Conservation (phyloP, 1,139 yeast genomes). For the Kodamaea fungicola region DNA sequence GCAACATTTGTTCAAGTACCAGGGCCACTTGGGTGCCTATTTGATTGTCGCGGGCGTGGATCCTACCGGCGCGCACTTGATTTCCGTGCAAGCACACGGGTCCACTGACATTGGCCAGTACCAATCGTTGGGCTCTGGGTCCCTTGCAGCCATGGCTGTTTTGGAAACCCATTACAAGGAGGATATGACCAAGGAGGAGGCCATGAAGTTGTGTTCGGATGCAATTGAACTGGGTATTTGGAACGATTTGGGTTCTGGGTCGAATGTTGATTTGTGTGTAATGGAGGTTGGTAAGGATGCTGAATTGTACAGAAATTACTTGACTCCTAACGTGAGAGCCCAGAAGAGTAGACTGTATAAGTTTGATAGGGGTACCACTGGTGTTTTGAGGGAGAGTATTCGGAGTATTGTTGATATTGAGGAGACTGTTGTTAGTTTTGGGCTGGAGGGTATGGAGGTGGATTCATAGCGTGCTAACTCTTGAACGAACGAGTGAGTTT, state of each 20-base stretch:
- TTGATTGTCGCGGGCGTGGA: constrained; percentile 95
- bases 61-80: constrained; percentile 91
- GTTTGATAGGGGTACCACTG: constrained; percentile 90
- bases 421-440: constrained; percentile 52
- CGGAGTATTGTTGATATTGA: constrained; percentile 67
- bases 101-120: constrained; percentile 94
- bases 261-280: constrained; percentile 94
- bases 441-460: constrained; percentile 65
- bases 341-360: constrained; percentile 76
- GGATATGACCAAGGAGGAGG: constrained; percentile 79
- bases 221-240: constrained; percentile 98
- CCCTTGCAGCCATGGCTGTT: constrained; percentile 99
- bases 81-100: constrained; percentile 96
- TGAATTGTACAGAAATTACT: constrained; percentile 74
- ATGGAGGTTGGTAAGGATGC: constrained; percentile 93
- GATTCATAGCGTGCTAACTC: constrained; percentile 37
- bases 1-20: constrained; percentile 93
- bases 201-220: constrained; percentile 81
- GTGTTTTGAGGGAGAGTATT: constrained; percentile 64
- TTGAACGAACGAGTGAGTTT: too few relatives aligned
- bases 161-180: constrained; percentile 84
- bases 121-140: constrained; percentile 91
- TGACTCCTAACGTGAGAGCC: constrained; percentile 86
- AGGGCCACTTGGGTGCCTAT: constrained; percentile 96
- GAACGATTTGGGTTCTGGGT: constrained; percentile 98